Evolutionary conservation across 2,329 filamentous ascomycete genomes (phyloP).

Genomic region (Mycosphaerelloides madeirae): DNA sequence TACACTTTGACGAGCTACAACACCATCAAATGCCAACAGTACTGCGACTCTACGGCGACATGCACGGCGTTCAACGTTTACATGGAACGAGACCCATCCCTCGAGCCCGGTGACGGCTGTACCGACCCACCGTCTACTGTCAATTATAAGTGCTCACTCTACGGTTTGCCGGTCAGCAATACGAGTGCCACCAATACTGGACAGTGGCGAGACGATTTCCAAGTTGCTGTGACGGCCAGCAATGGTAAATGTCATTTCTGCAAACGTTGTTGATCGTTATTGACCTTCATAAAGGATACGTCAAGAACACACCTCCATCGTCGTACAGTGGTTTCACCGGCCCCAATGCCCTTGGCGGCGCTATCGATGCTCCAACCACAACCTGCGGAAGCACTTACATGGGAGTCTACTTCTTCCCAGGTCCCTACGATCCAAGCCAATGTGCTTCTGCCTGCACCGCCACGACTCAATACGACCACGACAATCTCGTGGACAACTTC

Average conservation of each 20-base stretch:
- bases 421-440: slow-evolving; percentile 15
- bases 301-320: slow-evolving; percentile 18
- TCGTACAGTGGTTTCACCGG: slow-evolving; percentile 20
- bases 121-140: slow-evolving; percentile 32
- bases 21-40: slow-evolving; percentile 9
- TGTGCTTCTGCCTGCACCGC: slow-evolving; percentile 15
- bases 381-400: slow-evolving; percentile 26
- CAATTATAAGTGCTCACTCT: slow-evolving; percentile 35
- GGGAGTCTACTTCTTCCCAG: slow-evolving; percentile 25
- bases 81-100: slow-evolving; percentile 32
- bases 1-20: slow-evolving; percentile 12
- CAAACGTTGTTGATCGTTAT: background rate
- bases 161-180: slow-evolving; percentile 28
- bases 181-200: slow-evolving; percentile 33
- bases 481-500: background rate
- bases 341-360: slow-evolving; percentile 29
- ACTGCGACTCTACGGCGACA: slow-evolving; percentile 16
- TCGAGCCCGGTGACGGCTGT: slow-evolving; percentile 31
- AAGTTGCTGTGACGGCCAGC: slow-evolving; percentile 41
- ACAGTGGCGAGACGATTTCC: slow-evolving; percentile 32
- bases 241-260: slow-evolving; percentile 28
- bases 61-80: slow-evolving; percentile 26
- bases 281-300: slow-evolving; percentile 24
- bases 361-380: slow-evolving; percentile 32
- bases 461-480: slow-evolving; percentile 5